Percentiles rank a stretch among this genome's conserved stretches.
These are phyloP conservation scores for Elongisporangium undulatum DNA, from an alignment of 352 stramenopile genomes.

Conservation along the genomic window DNA sequence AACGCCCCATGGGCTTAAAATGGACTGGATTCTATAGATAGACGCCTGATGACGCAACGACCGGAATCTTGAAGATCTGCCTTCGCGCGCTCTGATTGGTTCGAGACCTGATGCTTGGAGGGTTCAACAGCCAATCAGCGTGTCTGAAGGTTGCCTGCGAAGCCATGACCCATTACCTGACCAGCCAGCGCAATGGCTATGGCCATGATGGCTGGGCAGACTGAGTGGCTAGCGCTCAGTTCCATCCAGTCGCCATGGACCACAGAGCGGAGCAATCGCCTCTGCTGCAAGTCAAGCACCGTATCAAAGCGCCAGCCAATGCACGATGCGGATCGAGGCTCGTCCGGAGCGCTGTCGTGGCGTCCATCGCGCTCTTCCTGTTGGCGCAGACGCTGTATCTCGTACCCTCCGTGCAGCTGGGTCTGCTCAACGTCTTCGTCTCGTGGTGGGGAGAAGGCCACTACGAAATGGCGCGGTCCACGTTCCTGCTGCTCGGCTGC, in stretches of 20 bases:
- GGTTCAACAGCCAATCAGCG: conserved; percentile 16
- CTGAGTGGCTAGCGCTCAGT: not conserved
- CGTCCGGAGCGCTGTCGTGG: conserved; percentile 25
- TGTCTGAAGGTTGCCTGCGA: not conserved
- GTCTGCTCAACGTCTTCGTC: conserved; percentile 17
- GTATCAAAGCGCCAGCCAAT: not conserved
- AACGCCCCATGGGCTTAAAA: conserved; percentile 1
- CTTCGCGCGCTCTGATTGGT: conserved; percentile 14
- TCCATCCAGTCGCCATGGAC: conserved; percentile 11
- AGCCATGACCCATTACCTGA: conserved; percentile 13
- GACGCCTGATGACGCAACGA: not conserved
- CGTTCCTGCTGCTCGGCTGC: conserved; percentile 49
- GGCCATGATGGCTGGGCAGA: not conserved
- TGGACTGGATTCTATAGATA: not conserved
- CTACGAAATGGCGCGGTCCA: conserved; percentile 49
- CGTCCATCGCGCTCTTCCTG: conserved; percentile 34
- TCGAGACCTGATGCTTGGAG: conserved; percentile 13
- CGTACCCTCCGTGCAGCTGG: conserved; percentile 27
- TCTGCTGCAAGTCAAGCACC: conserved; percentile 6
- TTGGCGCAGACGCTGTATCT: conserved; percentile 36
- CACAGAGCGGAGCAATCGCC: conserved; percentile 3
- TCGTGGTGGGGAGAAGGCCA: conserved; percentile 28
- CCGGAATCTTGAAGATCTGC: not conserved
- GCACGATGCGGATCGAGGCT: conserved; percentile 6
- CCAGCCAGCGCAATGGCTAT: not conserved